Base-by-base conservation (phyloP, 1,139 yeast species). In the Saccharomycopsis crataegensis region DNA sequence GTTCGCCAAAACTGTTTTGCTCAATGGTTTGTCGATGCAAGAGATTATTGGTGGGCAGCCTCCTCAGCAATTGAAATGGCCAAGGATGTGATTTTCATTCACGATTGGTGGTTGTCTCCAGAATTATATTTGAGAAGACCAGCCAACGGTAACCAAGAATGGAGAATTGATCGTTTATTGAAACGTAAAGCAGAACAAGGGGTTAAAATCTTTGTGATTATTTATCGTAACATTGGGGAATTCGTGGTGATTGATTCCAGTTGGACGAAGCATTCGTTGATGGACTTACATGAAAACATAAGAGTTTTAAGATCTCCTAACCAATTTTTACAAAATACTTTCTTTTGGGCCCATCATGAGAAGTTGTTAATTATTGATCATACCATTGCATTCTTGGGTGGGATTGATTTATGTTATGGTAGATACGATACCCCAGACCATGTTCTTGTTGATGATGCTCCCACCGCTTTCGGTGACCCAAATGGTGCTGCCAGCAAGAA, bases 321-420 rank as follows among this genome's bases (percentile, higher is more conserved):
- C 62, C 99, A 94, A 67, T 79, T 94, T 65, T 73, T 89, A 53
- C 98, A 93, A 66, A 90, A 91, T 63, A 90, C 96, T 0, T 88
- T 82, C 63, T 94, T 94, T 67, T 94, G 99, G 99, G 99, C 99
- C 0, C 99, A 94, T 71, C 99, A 94, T 69, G 99, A 94, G 66
- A 94, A 94, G 65, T 70, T 94, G 55, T 82, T 94, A 61, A 78
- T 93, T 46, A 73, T 94, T 55, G 99, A 94, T 68, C 89, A 87
- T 60, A 83, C 93, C 0, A 78, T 90, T 52, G 96, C 95, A 6
- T 94, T 93, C 65, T 72, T 91, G 54, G 99, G 99, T 37, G 99
- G 99, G 36, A 82, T 93, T 60, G 99, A 94, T 69, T 74, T 94
- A 57, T 94, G 99, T 65, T 93, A 80, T 67, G 99, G 99, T 37